Base-by-base conservation (phyloP, 2,329 filamentous ascomycete species). In the Aspergillus awamori region DNA sequence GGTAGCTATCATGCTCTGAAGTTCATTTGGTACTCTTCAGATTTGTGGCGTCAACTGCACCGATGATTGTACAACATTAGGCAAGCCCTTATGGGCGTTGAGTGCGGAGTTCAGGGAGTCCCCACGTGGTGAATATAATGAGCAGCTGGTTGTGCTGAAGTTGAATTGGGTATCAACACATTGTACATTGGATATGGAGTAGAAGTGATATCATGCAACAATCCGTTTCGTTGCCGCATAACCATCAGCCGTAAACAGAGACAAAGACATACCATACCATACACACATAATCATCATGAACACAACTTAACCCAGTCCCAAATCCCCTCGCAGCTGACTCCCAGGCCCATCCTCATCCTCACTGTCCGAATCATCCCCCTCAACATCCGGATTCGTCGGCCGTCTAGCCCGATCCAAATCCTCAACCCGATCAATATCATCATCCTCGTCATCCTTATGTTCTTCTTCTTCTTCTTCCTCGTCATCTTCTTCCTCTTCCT, bases 371-470 rank as follows among this genome's bases (percentile, higher is more conserved):
- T 76, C 72, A 59, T 72, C 72, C 2, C 63, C 64, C 7, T 59
- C 65, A 20, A 70, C 72, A 67, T 75, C 72, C 26, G 74, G 73
- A 61, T 75, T 72, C 62, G 67, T 67, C 51, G 59, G 53, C 7
- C 63, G 69, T 58, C 59, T 67, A 8, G 61, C 64, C 26, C 69
- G 67, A 69, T 77, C 77, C 61, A 74, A 54, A 63, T 77, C 76
- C 61, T 77, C 75, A 7, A 77, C 74, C 3, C 71, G 72, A 65
- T 76, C 72, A 58, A 73, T 69, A 67, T 79, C 75, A 6, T 77
- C 69, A 17, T 76, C 73, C 2, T 64, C 66, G 39, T 68, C 63
- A 2, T 64, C 60, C 7, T 69, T 69, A 2, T 68, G 67, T 3
- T 70, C 70, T 1, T 68, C 70, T 5, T 73, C 69, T 2, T 69